A percentile compares a stretch with the other conserved stretches of the same genome.
Evolutionary conservation across 2,329 filamentous ascomycete species (phyloP).

Genomic region (Aspergillus carbonarius): DNA sequence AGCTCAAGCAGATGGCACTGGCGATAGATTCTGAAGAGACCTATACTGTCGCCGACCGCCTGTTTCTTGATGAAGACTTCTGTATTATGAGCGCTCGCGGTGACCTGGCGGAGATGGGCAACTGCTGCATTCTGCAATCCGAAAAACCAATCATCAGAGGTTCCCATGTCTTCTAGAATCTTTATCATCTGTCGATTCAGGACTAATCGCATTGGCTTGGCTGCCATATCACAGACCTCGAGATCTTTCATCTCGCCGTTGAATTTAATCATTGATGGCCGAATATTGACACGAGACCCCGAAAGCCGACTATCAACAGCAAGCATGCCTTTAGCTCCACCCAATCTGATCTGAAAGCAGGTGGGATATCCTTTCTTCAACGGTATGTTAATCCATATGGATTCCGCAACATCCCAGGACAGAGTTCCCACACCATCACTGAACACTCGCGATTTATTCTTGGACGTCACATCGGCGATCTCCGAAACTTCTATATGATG

Average conservation of each 20-base stretch:
- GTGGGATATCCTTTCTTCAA: conserved; percentile 54
- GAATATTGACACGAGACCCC: conserved; percentile 61
- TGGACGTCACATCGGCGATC: conserved; percentile 31
- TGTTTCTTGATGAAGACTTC: conserved; percentile 65
- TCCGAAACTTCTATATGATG: conserved; percentile 15
- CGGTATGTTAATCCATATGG: conserved; percentile 58
- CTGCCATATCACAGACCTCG: conserved; percentile 55
- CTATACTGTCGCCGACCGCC: conserved; percentile 59
- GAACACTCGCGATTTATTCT: conserved; percentile 57
- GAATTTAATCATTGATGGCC: conserved; percentile 81
- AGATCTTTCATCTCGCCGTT: conserved; percentile 52
- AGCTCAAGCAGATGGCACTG: conserved; percentile 57
- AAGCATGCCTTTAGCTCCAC: conserved; percentile 75
- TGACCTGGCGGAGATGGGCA: conserved; percentile 58
- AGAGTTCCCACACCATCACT: conserved; percentile 79
- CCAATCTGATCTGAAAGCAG: conserved; percentile 72
- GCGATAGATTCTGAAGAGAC: conserved; percentile 62
- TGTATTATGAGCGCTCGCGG: conserved; percentile 60
- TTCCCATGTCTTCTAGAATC: conserved; percentile 76
- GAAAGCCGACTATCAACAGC: conserved; percentile 62
- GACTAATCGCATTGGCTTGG: conserved; percentile 65
- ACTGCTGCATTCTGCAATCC: conserved; percentile 64
- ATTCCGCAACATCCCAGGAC: conserved; percentile 57
- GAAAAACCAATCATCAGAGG: conserved; percentile 60
- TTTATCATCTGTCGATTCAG: conserved; percentile 83